Conservation (phyloP, 2,329 filamentous ascomycete genomes). For the Colletotrichum noveboracense region DNA sequence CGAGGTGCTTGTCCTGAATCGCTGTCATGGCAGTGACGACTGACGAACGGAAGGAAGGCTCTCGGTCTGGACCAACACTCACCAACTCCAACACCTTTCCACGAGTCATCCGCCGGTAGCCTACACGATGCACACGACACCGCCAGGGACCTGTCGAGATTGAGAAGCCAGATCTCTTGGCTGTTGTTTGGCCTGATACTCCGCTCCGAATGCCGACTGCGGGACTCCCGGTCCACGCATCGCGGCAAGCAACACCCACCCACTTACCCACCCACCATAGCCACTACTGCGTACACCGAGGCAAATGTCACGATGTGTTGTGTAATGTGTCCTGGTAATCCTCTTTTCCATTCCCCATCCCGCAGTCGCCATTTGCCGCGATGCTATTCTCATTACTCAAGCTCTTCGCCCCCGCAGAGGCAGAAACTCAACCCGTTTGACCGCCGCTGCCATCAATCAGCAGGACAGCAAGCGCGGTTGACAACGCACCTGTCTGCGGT, state of each 20-base stretch:
- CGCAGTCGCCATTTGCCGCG: neutral
- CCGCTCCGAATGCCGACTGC: neutral
- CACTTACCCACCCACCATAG: neutral
- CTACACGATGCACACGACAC: neutral
- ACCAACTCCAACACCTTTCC: neutral
- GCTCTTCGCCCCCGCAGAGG: neutral
- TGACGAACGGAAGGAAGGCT: neutral
- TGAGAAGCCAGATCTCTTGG: neutral
- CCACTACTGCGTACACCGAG: neutral
- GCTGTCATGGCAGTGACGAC: neutral
- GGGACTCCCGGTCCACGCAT: neutral
- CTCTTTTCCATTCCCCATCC: neutral
- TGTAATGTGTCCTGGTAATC: neutral
- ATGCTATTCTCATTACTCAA: neutral
- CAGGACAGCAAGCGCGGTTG: neutral
- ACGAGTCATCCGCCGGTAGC: neutral
- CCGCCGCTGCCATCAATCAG: neutral
- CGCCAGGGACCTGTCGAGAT: neutral
- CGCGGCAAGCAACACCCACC: neutral
- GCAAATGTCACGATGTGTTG: neutral
- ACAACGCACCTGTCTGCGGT: neutral
- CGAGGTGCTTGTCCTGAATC: neutral
- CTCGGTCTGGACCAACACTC: neutral
- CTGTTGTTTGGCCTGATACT: neutral
- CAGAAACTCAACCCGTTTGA: neutral